A percentile compares a stretch with the other conserved stretches of the same genome.
phyloP scores from a whole-genome alignment of 257 asterid species.

The Leptodermis oblonga region DNA sequence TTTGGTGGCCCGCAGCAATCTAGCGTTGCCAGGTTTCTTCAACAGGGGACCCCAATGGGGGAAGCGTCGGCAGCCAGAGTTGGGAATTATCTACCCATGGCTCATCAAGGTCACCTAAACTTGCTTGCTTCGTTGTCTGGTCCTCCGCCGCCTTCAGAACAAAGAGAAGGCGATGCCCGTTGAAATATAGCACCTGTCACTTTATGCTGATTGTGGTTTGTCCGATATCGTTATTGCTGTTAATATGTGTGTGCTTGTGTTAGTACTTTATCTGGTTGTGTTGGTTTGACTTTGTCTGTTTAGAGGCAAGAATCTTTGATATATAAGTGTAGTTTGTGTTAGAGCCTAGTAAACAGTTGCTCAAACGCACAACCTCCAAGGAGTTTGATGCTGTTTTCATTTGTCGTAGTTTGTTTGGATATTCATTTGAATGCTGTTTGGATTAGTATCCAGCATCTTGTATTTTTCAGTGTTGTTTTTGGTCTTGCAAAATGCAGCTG shows the following conservation, averaged over 20 bases:
- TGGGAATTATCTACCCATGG: slow-evolving; percentile 87
- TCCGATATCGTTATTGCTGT: slow-evolving; percentile 5
- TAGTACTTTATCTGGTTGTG: slow-evolving; percentile 8
- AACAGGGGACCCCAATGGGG: slow-evolving; percentile 61
- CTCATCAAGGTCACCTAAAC: slow-evolving; percentile 93
- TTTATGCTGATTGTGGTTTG: slow-evolving; percentile 13
- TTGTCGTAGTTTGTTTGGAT: slow-evolving; percentile 16
- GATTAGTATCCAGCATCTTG: slow-evolving; percentile 8
- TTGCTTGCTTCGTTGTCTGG: slow-evolving; percentile 88
- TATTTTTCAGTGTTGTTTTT: slow-evolving; percentile 13
- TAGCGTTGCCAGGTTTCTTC: slow-evolving; percentile 61
- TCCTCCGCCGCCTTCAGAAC: slow-evolving; percentile 53
- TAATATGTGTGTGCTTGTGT: slow-evolving; percentile 11
- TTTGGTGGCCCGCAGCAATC: slow-evolving; percentile 35
- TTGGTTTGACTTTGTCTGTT: slow-evolving; percentile 20
- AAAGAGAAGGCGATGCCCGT: slow-evolving; percentile 65
- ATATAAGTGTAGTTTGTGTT: slow-evolving; percentile 16
- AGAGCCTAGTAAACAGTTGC: slow-evolving; percentile 11
- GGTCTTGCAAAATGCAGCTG: slow-evolving; percentile 21
- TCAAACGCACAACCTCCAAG: slow-evolving; percentile 5
- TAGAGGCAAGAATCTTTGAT: slow-evolving; percentile 14
- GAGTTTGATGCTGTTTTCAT: slow-evolving; percentile 12
- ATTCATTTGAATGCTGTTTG: slow-evolving; percentile 19
- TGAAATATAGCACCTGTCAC: slow-evolving; percentile 26
- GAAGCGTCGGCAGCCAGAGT: slow-evolving; percentile 97